These are phyloP conservation scores for Claviceps cyperi DNA, from an alignment of 2,329 filamentous ascomycete species.

Conservation along the genomic window DNA sequence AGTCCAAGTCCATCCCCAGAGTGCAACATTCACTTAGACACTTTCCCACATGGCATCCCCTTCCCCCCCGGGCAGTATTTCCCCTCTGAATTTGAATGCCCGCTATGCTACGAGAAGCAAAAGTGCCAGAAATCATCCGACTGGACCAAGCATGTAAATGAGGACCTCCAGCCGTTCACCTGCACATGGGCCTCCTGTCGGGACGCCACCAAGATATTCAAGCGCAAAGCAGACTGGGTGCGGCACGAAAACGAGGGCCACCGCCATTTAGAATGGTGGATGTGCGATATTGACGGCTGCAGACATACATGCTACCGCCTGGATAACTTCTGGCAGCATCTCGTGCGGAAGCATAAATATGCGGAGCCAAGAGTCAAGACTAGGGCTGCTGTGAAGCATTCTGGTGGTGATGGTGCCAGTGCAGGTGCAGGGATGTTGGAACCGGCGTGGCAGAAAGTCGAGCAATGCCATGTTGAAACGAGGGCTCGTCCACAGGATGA, in stretches of 20 bases:
- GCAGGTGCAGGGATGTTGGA: slow-evolving; percentile 24
- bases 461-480: slow-evolving; percentile 62
- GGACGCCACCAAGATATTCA: slow-evolving; percentile 81
- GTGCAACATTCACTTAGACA: slow-evolving; percentile 53
- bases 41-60: slow-evolving; percentile 69
- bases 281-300: slow-evolving; percentile 68
- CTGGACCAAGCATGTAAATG: slow-evolving; percentile 93
- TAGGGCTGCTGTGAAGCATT: slow-evolving; percentile 50
- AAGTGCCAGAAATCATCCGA: slow-evolving; percentile 84
- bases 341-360: slow-evolving; percentile 83
- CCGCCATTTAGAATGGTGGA: slow-evolving; percentile 83
- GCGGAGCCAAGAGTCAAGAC: slow-evolving; percentile 67
- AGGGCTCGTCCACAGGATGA: slow-evolving; percentile 52
- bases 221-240: slow-evolving; percentile 91
- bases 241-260: slow-evolving; percentile 87
- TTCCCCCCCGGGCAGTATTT: slow-evolving; percentile 63
- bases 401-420: slow-evolving; percentile 24
- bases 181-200: slow-evolving; percentile 76
- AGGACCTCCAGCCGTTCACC: slow-evolving; percentile 85
- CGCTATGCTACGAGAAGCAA: slow-evolving; percentile 72
- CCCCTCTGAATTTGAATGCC: slow-evolving; percentile 81
- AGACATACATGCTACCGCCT: slow-evolving; percentile 71
- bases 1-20: slow-evolving; percentile 56
- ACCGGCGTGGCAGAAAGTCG: slow-evolving; percentile 62
- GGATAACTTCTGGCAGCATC: slow-evolving; percentile 85